Evolutionary conservation across 371 early-diverging fungal genomes (phyloP).

Genomic region (Rhizopus stolonifer): DNA sequence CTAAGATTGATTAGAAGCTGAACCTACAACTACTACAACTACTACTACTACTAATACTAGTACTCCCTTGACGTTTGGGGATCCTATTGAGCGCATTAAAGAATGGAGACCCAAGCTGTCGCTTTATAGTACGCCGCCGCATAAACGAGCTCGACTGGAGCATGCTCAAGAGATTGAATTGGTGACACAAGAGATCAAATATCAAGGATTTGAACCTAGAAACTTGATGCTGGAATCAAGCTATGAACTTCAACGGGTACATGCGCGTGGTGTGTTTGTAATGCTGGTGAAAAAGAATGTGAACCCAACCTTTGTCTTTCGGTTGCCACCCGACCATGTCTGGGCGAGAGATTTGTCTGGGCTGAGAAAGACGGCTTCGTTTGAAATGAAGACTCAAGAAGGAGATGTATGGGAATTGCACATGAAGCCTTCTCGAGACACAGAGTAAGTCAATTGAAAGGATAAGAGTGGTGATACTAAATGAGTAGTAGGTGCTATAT

Average conservation of each 20-base stretch:
- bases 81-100: neutral
- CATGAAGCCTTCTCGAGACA: conserved; percentile 64
- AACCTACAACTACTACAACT: neutral
- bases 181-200: conserved; percentile 25
- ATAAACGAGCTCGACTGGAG: conserved; percentile 4
- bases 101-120: conserved; percentile 31
- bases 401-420: conserved; percentile 70
- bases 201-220: conserved; percentile 39
- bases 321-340: conserved; percentile 60
- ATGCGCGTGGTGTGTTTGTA: conserved; percentile 66
- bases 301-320: conserved; percentile 63
- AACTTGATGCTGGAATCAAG: conserved; percentile 50
- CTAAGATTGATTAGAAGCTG: neutral
- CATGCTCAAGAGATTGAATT: conserved; percentile 9
- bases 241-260: conserved; percentile 56
- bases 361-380: conserved; percentile 56
- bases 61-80: neutral
- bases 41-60: neutral
- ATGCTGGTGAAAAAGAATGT: conserved; percentile 56
- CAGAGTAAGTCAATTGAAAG: conserved; percentile 45
- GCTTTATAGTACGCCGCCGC: conserved; percentile 17
- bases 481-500: conserved; percentile 31
- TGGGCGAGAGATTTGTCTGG: conserved; percentile 54
- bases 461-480: neutral
- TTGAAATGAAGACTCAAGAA: conserved; percentile 49